Conservation (phyloP, 345 rosid genomes). For the Eucalyptus regnans region DNA sequence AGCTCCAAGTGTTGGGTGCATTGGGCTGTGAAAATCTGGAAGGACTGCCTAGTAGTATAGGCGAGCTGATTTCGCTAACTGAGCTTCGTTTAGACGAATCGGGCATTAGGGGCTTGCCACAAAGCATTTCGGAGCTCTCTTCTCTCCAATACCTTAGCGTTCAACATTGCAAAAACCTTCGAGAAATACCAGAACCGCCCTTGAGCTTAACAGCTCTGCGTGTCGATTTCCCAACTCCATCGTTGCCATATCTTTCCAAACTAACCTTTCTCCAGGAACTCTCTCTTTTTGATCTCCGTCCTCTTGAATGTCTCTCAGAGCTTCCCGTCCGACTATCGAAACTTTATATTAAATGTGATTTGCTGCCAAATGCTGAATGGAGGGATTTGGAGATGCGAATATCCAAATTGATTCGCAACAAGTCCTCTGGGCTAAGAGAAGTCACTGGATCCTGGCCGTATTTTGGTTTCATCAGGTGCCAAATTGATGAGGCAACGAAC, state of each 20-base stretch:
- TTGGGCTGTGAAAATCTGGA: accelerated
- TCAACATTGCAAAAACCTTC: no score
- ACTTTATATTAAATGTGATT: accelerated
- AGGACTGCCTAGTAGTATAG: neutral
- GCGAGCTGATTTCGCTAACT: neutral
- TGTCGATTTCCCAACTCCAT: neutral
- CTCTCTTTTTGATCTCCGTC: no score
- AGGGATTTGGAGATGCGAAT: no score
- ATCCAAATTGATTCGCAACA: no score
- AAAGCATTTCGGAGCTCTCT: neutral
- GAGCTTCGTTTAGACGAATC: accelerated
- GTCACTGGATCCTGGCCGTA: accelerated
- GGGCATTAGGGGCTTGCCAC: neutral
- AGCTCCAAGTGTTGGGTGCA: neutral
- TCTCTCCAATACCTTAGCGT: neutral
- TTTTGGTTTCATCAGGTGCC: no score
- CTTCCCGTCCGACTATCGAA: no score
- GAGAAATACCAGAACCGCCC: neutral
- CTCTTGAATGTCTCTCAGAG: no score
- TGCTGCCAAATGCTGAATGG: accelerated
- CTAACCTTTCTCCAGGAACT: neutral
- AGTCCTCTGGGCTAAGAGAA: no score
- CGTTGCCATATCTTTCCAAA: neutral
- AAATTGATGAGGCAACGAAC: no score
- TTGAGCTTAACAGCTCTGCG: neutral